These are phyloP conservation scores for Datisca glomerata DNA, from an alignment of 306 rosid species.

Conservation along the genomic window DNA sequence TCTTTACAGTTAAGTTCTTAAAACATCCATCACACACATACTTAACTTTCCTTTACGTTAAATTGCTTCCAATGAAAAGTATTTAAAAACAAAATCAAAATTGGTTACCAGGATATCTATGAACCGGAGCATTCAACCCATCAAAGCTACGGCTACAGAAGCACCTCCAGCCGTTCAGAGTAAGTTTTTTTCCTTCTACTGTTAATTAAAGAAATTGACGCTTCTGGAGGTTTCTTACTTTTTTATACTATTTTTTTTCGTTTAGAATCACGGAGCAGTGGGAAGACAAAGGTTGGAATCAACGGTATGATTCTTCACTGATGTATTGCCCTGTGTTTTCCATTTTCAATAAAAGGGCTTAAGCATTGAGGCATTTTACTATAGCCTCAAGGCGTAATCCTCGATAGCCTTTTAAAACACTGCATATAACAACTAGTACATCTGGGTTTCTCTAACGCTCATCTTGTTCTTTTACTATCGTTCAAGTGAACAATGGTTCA, in stretches of 20 bases:
- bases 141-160: conserved; percentile 92
- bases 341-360: too few species aligned
- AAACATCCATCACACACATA: not conserved
- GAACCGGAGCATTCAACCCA: conserved; percentile 35
- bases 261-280: conserved; percentile 52
- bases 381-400: too few species aligned
- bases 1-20: conserved; percentile 50
- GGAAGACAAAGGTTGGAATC: conserved; percentile 69
- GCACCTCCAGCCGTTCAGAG: conserved; percentile 60
- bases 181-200: too few species aligned
- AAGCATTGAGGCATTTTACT: too few species aligned
- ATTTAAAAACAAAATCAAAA: conserved; percentile 2
- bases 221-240: too few species aligned
- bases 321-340: too few species aligned
- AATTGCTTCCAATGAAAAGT: not conserved
- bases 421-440: too few species aligned
- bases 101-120: conserved; percentile 28
- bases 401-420: too few species aligned
- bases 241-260: not conserved
- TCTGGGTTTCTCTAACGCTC: too few species aligned
- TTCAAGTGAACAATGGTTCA: too few species aligned
- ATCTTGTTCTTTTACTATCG: too few species aligned
- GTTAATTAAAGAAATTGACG: too few species aligned
- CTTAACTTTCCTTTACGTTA: conserved; percentile 1
- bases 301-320: conserved; percentile 56